Conservation (phyloP, 2,329 filamentous ascomycete genomes). For the Cercospora sp. region DNA sequence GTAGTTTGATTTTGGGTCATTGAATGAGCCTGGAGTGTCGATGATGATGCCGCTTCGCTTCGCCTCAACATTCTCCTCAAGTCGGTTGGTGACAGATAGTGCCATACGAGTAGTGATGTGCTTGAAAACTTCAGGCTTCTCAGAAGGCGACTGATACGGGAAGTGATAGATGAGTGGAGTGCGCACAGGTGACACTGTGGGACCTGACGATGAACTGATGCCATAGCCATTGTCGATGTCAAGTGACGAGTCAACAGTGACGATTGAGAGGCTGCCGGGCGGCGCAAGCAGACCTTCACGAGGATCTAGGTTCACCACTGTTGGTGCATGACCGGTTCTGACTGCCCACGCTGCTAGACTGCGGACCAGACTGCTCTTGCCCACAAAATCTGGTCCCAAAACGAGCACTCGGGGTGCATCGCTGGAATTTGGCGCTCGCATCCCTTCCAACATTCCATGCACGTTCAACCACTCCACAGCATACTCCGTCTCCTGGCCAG, state of each 20-base stretch:
- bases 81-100: conserved; percentile 71
- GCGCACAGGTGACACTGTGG: conserved; percentile 85
- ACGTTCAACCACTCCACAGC: conserved; percentile 80
- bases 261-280: conserved; percentile 78
- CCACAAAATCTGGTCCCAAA: conserved; percentile 73
- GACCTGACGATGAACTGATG: conserved; percentile 84
- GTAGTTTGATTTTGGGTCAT: conserved; percentile 64
- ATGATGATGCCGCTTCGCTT: conserved; percentile 78
- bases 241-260: conserved; percentile 83
- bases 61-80: conserved; percentile 73
- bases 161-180: conserved; percentile 89
- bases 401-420: conserved; percentile 76
- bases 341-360: conserved; percentile 78
- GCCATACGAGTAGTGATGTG: conserved; percentile 75
- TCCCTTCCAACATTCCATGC: conserved; percentile 78
- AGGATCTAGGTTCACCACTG: conserved; percentile 81
- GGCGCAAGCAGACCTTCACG: conserved; percentile 61
- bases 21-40: conserved; percentile 73
- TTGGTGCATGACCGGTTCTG: conserved; percentile 75
- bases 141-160: conserved; percentile 71
- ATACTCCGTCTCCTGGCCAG: conserved; percentile 72
- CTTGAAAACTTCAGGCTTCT: conserved; percentile 69
- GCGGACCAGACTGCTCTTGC: conserved; percentile 59
- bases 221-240: conserved; percentile 85
- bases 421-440: conserved; percentile 54